These are phyloP conservation scores for Xylariaceae sp. DNA, from an alignment of 2,329 filamentous ascomycete species.

Conservation along the genomic window DNA sequence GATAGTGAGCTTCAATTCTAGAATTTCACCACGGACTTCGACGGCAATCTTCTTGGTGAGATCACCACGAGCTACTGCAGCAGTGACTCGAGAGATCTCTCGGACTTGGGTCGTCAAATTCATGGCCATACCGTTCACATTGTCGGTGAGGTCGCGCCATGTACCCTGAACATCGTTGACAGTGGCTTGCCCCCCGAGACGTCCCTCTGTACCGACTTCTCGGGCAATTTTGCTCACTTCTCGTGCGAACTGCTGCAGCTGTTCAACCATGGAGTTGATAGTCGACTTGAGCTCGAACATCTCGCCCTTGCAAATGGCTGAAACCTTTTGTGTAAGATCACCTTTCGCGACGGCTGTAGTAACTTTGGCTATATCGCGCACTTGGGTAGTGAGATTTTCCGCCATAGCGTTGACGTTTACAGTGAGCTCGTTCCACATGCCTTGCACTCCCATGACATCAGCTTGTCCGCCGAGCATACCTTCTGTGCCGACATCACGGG, in stretches of 20 bases:
- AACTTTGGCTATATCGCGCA: constrained; percentile 89
- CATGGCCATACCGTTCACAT: constrained; percentile 98
- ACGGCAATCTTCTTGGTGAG: constrained; percentile 94
- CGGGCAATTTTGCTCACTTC: constrained; percentile 95
- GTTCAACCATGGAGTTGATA: constrained; percentile 99
- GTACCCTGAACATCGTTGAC: constrained; percentile 96
- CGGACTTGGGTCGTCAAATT: constrained; percentile 96
- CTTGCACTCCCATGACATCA: constrained; percentile 77
- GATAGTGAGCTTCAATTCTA: constrained; percentile 94
- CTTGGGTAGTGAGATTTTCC: constrained; percentile 80
- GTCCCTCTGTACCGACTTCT: constrained; percentile 93
- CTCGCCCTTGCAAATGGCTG: constrained; percentile 87
- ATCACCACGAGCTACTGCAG: constrained; percentile 89
- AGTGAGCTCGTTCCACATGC: constrained; percentile 85
- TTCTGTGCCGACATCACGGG: constrained; percentile 79
- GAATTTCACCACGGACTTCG: constrained; percentile 88
- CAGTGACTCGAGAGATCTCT: constrained; percentile 95
- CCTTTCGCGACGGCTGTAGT: constrained; percentile 72
- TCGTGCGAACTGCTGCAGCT: constrained; percentile 91
- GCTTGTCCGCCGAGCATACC: constrained; percentile 79
- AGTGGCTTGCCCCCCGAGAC: constrained; percentile 89
- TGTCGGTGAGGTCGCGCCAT: constrained; percentile 92
- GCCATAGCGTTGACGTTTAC: constrained; percentile 88
- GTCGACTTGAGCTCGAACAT: constrained; percentile 94
- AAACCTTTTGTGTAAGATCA: constrained; percentile 94